Evolutionary conservation across 805 yeast species (phyloP), one percentile per base, ranked within the genome.

Genomic region (Komagataella pseudopastoris): DNA sequence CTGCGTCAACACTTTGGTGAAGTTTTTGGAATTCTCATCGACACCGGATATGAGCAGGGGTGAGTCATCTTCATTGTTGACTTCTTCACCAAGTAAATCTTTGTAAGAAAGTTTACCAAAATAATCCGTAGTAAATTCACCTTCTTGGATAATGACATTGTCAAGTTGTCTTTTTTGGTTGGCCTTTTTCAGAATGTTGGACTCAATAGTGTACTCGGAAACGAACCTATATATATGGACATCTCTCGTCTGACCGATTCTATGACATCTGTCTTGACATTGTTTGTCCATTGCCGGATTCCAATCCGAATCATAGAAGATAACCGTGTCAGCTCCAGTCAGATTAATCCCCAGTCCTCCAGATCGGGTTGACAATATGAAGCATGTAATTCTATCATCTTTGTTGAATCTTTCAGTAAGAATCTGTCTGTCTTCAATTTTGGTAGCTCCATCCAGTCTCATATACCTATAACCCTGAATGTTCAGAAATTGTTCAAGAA

Each of bases 231-330:
- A 93, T 52, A 93, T 93, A 65, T 93, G 99, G 43, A 93, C 99
- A 63, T 93, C 99, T 61, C 99, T 76, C 16, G 95, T 88, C 66
- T 93, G 99, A 6, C 99, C 99, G 64, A 93, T 93, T 72, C 99
- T 84, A 65, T 93, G 99, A 69, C 98, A 93, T 66, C 99, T 82
- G 68, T 93, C 99, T 67, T 93, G 99, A 69, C 99, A 93, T 68
- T 93, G 99, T 63, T 89, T 88, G 65, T 93, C 99, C 97, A 93
- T 93, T 1, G 98, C 96, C 2, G 99, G 99, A 63, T 93, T 93
- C 99, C 99, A 91, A 67, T 91, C 99, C 2, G 96, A 88, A 67
- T 93, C 99, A 65, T 95, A 93, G 68, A 93, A 95, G 6, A 93
- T 88, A 47, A 93, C 99, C 0, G 99, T 93, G 62, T 93, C 99